These are phyloP conservation scores for Plasmodium falciparum DNA, from an alignment of 169 alveolate species.

Conservation along the genomic window DNA sequence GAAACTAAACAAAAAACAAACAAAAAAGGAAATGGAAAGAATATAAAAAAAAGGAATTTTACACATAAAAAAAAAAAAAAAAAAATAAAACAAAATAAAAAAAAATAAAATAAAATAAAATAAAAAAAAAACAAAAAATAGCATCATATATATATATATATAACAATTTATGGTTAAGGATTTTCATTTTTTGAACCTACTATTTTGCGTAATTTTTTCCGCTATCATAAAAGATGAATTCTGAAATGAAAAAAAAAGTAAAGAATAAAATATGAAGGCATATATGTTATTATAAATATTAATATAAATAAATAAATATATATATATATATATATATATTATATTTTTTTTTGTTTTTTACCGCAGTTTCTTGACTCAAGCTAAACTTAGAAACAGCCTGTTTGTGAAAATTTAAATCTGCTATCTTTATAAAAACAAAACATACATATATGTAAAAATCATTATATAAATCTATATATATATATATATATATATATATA, in stretches of 20 bases:
- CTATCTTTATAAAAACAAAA: conserved; percentile 22
- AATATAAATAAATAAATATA: neutral
- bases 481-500: neutral
- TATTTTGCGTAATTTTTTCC: conserved; percentile 44
- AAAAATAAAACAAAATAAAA: too few species aligned
- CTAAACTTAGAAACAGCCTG: conserved; percentile 27
- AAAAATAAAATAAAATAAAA: neutral
- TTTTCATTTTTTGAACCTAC: conserved; percentile 45
- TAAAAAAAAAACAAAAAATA: neutral
- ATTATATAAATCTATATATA: too few species aligned
- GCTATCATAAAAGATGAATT: conserved; percentile 71
- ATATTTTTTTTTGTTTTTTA: neutral
- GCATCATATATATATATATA: neutral
- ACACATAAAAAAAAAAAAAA: conserved; percentile 5
- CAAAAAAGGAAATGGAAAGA: neutral
- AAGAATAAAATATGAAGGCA: neutral
- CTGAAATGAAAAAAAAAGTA: conserved; percentile 9
- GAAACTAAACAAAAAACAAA: conserved; percentile 4
- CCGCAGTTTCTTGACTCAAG: conserved; percentile 27
- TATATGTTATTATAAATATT: neutral
- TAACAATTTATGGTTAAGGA: too few species aligned
- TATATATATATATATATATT: conserved; percentile 1
- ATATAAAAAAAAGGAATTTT: neutral
- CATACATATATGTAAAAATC: neutral
- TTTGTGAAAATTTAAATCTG: conserved; percentile 48